A percentile compares a stretch with the other conserved stretches of the same genome.
Evolutionary conservation across 805 yeast species (phyloP).

Genomic region (Peterozyma toletana): DNA sequence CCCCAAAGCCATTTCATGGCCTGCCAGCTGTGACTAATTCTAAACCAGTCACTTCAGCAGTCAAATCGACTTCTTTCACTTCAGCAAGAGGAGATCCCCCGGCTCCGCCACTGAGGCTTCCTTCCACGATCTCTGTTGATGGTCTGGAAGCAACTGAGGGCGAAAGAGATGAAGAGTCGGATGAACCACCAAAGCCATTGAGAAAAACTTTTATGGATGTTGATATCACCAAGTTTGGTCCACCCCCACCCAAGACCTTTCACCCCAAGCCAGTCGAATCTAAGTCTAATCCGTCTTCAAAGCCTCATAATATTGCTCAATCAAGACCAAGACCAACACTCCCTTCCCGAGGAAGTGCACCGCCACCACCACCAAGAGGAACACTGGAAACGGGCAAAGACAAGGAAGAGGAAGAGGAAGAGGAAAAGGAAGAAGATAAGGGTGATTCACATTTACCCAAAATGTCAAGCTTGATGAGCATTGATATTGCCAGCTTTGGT

Average conservation of each 20-base stretch:
- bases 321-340: background rate
- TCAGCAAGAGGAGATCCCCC: background rate
- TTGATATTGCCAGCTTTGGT: constrained; percentile 30
- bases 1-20: constrained; percentile 9
- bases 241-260: constrained; percentile 38
- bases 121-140: background rate
- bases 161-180: background rate
- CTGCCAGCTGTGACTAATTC: background rate
- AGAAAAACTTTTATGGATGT: constrained; percentile 8
- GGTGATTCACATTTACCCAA: constrained; percentile 3
- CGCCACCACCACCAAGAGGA: background rate
- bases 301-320: background rate
- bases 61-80: background rate
- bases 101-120: background rate
- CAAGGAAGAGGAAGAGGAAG: background rate
- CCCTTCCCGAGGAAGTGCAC: background rate
- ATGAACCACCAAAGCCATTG: background rate
- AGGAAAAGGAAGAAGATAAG: background rate
- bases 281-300: background rate
- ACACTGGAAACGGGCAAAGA: background rate
- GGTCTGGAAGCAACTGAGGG: background rate
- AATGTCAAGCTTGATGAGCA: constrained; percentile 3
- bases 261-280: too few relatives aligned
- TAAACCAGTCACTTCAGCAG: background rate
- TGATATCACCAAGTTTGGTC: constrained; percentile 30